Evolutionary conservation across 2,329 filamentous ascomycete genomes (phyloP).

Genomic region (Keithomyces neogunnii): DNA sequence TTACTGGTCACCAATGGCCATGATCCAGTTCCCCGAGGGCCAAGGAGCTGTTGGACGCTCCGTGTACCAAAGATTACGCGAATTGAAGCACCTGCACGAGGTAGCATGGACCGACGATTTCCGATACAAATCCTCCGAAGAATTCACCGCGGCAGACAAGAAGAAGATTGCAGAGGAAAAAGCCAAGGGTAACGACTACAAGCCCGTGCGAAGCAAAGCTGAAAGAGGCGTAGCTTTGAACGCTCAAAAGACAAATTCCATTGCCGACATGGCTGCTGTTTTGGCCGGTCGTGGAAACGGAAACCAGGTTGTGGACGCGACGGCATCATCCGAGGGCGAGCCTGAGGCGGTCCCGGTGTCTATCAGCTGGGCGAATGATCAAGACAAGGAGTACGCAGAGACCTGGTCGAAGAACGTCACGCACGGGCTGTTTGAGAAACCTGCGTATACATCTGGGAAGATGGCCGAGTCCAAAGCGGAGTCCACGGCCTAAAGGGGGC

Average conservation of each 20-base stretch:
- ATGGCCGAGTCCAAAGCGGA: constrained; percentile 5
- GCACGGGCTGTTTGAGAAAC: constrained; percentile 33
- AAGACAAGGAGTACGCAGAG: constrained; percentile 37
- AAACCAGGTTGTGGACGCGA: constrained; percentile 32
- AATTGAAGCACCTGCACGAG: constrained; percentile 55
- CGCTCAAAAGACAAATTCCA: constrained; percentile 51
- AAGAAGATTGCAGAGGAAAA: constrained; percentile 22
- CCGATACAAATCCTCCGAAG: constrained; percentile 27
- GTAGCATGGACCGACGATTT: constrained; percentile 48
- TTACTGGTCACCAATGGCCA: constrained; percentile 55
- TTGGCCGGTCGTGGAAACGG: constrained; percentile 43
- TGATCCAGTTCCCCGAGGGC: constrained; percentile 48
- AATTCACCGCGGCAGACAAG: constrained; percentile 25
- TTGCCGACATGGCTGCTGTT: constrained; percentile 56
- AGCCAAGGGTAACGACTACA: constrained; percentile 22
- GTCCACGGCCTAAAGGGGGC: background rate
- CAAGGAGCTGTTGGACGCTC: constrained; percentile 46
- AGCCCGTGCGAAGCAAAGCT: constrained; percentile 24
- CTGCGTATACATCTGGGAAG: constrained; percentile 5
- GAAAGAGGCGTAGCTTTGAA: constrained; percentile 46
- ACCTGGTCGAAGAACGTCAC: constrained; percentile 45
- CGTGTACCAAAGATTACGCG: constrained; percentile 55
- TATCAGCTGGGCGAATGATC: constrained; percentile 43
- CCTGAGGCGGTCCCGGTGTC: constrained; percentile 30
- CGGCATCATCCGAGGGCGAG: constrained; percentile 12